Evolutionary conservation across 148 eudicot species (phyloP).

Genomic region (Fagopyrum homotropicum): DNA sequence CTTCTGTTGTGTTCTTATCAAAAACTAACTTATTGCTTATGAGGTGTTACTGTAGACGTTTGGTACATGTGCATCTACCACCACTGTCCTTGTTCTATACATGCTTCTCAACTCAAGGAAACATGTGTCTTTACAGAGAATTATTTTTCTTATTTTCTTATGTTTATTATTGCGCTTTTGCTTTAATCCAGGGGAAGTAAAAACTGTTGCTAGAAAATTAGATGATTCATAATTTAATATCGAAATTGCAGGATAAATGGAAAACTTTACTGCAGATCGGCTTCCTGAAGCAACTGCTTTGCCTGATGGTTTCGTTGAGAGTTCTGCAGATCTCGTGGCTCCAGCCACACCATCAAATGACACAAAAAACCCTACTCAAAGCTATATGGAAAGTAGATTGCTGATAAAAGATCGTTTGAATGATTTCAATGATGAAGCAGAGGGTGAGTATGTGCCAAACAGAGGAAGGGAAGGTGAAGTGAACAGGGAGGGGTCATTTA

Average conservation of each 20-base stretch:
- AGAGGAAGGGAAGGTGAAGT: constrained; percentile 27
- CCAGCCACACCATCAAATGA: constrained; percentile 33
- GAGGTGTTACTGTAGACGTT: too few species aligned
- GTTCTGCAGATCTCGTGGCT: constrained; percentile 37
- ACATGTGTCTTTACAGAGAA: neutral
- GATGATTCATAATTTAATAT: neutral
- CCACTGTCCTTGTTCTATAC: too few species aligned
- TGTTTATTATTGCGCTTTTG: neutral
- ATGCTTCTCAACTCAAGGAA: neutral
- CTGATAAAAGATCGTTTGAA: constrained; percentile 22
- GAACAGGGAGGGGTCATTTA: constrained; percentile 33
- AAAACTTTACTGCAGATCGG: constrained; percentile 39
- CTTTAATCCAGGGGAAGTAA: neutral
- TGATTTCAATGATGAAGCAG: constrained; percentile 22
- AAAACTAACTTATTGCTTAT: too few species aligned
- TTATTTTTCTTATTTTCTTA: neutral
- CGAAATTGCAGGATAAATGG: constrained; percentile 30
- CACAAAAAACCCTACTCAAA: constrained; percentile 25
- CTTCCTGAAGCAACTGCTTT: constrained; percentile 79
- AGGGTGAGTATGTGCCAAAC: constrained; percentile 17
- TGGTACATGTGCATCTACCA: too few species aligned
- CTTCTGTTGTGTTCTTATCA: too few species aligned
- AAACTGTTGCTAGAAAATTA: neutral
- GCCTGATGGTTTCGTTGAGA: constrained; percentile 88
- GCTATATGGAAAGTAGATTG: constrained; percentile 31